Evolutionary conservation across 1,284 basidiomycete species (phyloP), one percentile per base, ranked within the genome.

Genomic region (Pterulicium gracile): DNA sequence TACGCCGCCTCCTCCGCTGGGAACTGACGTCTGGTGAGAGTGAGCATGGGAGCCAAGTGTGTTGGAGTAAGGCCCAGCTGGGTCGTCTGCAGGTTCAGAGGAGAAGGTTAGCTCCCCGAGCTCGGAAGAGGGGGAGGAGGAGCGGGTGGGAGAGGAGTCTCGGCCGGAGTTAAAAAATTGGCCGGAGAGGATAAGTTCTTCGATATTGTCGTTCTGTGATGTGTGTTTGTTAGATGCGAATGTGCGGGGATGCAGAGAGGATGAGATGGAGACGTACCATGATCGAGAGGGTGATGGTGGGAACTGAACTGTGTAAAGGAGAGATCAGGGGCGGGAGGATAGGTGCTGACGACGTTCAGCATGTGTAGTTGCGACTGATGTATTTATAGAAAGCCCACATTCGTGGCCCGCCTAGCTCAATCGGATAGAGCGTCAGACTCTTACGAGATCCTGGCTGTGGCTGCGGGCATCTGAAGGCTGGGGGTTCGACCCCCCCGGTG

Each of bases 171-270:
- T 74, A 63, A 89, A 88, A 42, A 89, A 70, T 53, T 79, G 76
- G 39, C 87, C 87, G 4, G 86, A 88, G 44, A 88, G 77, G 18
- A 88, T 77, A 19, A 87, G 71, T 46, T 81, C 76, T 62, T 89
- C 86, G 45, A 88, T 70, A 58, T 81, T 72, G 45, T 67, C 71
- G 53, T 73, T 58, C 67, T 63, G 27, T 32, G n/a, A n/a, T n/a
- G n/a, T n/a, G n/a, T n/a, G n/a, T n/a, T n/a, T n/a, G n/a, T n/a
- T n/a, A n/a, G n/a, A n/a, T n/a, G n/a, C n/a, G n/a, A n/a, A n/a
- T n/a, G n/a, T n/a, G n/a, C n/a, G n/a, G n/a, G n/a, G n/a, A n/a
- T n/a, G n/a, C n/a, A n/a, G n/a, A 12, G 27, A 34, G 27, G 12
- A 12, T 34, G n/a, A n/a, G n/a, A n/a, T n/a, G n/a, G n/a, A n/a